A percentile compares a stretch with the other conserved stretches of the same genome.
Evolutionary conservation across 2,329 filamentous ascomycete species (phyloP).

Genomic region (Plectosphaerella sp.): DNA sequence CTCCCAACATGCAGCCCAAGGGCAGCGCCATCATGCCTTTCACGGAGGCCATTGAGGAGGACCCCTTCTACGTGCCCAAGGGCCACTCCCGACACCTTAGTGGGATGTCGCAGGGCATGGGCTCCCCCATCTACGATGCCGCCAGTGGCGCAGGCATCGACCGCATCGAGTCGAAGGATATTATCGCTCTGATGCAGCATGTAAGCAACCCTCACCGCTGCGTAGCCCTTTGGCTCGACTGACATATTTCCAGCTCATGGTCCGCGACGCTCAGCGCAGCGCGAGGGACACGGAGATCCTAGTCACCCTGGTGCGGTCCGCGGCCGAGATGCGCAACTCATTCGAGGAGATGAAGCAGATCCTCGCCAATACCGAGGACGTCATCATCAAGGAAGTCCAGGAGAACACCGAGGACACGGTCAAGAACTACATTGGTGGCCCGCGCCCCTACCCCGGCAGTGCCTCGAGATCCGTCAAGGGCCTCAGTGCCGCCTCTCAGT

Average conservation of each 20-base stretch:
- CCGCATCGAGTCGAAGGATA: slow-evolving; percentile 91
- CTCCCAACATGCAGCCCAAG: slow-evolving; percentile 47
- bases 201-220: slow-evolving; percentile 30
- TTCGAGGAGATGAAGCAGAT: slow-evolving; percentile 94
- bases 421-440: slow-evolving; percentile 78
- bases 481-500: slow-evolving; percentile 38
- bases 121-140: slow-evolving; percentile 84
- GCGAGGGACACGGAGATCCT: slow-evolving; percentile 95
- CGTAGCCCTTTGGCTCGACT: too few species aligned
- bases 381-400: slow-evolving; percentile 82
- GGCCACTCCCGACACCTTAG: slow-evolving; percentile 67
- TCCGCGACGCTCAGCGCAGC: slow-evolving; percentile 92
- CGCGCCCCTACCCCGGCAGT: slow-evolving; percentile 73
- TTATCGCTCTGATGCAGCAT: slow-evolving; percentile 97
- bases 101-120: slow-evolving; percentile 88
- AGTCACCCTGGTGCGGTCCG: slow-evolving; percentile 87
- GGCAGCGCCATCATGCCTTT: slow-evolving; percentile 44
- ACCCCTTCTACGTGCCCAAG: slow-evolving; percentile 60
- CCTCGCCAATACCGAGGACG: slow-evolving; percentile 83
- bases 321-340: slow-evolving; percentile 93
- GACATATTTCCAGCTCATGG: slow-evolving; percentile 61
- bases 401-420: slow-evolving; percentile 83
- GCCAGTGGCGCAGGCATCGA: slow-evolving; percentile 85
- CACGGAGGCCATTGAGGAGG: slow-evolving; percentile 46
- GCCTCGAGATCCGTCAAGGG: slow-evolving; percentile 56